phyloP scores from a whole-genome alignment of 495 filamentous ascomycete genomes.

The Penicillium cataractarum region DNA sequence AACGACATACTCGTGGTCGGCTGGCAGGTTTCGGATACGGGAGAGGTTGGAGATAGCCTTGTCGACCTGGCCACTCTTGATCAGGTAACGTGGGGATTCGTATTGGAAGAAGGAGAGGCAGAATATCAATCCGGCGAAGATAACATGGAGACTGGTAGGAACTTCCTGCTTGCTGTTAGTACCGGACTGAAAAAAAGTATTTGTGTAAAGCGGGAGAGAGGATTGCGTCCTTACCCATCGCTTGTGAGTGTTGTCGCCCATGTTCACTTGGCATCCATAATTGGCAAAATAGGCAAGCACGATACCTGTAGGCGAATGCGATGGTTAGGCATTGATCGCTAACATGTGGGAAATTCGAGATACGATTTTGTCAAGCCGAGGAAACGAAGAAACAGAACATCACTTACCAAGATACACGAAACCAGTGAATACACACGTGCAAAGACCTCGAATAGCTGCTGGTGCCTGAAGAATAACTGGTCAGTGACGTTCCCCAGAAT shows the following conservation, averaged over 20 bases:
- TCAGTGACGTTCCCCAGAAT: not conserved
- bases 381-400: not conserved
- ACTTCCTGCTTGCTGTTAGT: conserved; percentile 53
- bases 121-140: conserved; percentile 71
- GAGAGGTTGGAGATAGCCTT: conserved; percentile 51
- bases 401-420: conserved; percentile 47
- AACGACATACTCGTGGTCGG: conserved; percentile 47
- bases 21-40: conserved; percentile 44
- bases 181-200: not conserved
- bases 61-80: conserved; percentile 59
- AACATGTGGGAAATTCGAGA: not conserved
- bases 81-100: conserved; percentile 66
- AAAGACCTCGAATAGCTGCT: conserved; percentile 65
- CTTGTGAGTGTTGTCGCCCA: conserved; percentile 57
- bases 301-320: conserved; percentile 28
- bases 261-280: conserved; percentile 58
- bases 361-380: too few relatives aligned
- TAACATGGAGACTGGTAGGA: conserved; percentile 72
- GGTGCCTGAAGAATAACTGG: conserved; percentile 43
- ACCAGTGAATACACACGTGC: conserved; percentile 67
- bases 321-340: not conserved
- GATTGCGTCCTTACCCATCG: conserved; percentile 53
- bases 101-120: conserved; percentile 64
- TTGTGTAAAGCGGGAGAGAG: not conserved
- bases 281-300: conserved; percentile 56